phyloP scores from a whole-genome alignment of 1,284 basidiomycete species.

The Amylostereum areolatum region DNA sequence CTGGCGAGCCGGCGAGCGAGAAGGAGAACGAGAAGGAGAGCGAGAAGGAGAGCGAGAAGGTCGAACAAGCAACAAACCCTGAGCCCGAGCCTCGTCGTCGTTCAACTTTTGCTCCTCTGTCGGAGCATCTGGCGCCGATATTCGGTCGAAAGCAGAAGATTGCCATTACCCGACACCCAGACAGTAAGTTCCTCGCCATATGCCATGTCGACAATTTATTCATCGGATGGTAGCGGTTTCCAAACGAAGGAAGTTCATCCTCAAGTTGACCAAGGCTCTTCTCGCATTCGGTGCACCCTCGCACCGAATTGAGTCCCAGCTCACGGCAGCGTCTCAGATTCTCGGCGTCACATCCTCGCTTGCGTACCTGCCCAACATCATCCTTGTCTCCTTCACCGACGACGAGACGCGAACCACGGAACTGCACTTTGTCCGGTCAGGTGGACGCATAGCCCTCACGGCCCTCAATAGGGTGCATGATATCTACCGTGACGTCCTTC shows the following conservation, averaged over 20 bases:
- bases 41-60: neutral
- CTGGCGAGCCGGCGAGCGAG: neutral
- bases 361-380: conserved; percentile 74
- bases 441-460: conserved; percentile 68
- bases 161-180: neutral
- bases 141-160: neutral
- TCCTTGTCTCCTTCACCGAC: conserved; percentile 74
- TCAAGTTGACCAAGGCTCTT: conserved; percentile 77
- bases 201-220: neutral
- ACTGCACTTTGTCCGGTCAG: conserved; percentile 75
- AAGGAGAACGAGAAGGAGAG: neutral
- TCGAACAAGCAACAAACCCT: neutral
- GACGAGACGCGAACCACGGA: conserved; percentile 51
- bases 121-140: neutral
- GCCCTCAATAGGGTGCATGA: conserved; percentile 68
- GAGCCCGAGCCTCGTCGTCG: neutral
- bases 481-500: conserved; percentile 74
- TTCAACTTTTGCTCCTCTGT: neutral
- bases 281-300: conserved; percentile 82
- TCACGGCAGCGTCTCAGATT: conserved; percentile 48
- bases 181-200: neutral
- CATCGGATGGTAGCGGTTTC: conserved; percentile 41
- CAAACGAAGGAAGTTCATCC: conserved; percentile 68
- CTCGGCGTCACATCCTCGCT: conserved; percentile 65
- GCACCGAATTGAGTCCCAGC: conserved; percentile 80